Evolutionary conservation across 805 yeast genomes (phyloP), one percentile per base, ranked within the genome.

Genomic region (Torulaspora indica): DNA sequence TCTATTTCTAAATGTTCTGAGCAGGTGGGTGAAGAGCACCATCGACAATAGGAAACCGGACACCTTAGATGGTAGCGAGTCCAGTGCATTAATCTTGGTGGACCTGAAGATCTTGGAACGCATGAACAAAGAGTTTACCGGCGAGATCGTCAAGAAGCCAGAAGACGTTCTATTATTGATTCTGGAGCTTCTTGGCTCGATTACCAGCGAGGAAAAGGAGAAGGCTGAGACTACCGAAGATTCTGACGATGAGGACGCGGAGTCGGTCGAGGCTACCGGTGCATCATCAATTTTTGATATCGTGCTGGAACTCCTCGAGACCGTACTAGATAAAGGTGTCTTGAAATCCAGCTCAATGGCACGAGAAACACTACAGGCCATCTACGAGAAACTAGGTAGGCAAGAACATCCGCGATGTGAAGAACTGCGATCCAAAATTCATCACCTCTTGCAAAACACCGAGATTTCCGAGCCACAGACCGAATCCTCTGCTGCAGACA

Each of bases 61-160:
- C 10, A 29, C 20, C 7, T 28, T 30, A n/a, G 38, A 36, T 22
- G 43, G 31, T 4, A 68, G 66, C 2, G 67, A 68, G 4, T 72
- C 74, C 47, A 82, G 86, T n/a, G 73, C 78, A 41, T 52, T 73
- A 6, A 69, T 76, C 42, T 65, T 85, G 29, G 65, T 79, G 5
- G 82, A 84, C 55, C 66, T 87, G 46, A 76, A 82, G 47, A 57
- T 87, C 8, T 62, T 90, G 40, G 93, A 88, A 56, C 63, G 67
- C 25, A 64, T 86, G 27, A 77, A 81, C 18, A 73, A 74, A 4
- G 69, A 71, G 12, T 80, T 82, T 56, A 82, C 77, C 47, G 77
- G 79, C 7, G 71, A 71, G 15, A 44, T 72, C 20, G 46, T 67
- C 15, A 66, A 60, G 10, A 64, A 63, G 2, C 81, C 89, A 0